Percentiles rank a stretch among this genome's conserved stretches.
These are phyloP conservation scores for Brettanomyces bruxellensis DNA, from an alignment of 805 yeast species.

Conservation along the genomic window DNA sequence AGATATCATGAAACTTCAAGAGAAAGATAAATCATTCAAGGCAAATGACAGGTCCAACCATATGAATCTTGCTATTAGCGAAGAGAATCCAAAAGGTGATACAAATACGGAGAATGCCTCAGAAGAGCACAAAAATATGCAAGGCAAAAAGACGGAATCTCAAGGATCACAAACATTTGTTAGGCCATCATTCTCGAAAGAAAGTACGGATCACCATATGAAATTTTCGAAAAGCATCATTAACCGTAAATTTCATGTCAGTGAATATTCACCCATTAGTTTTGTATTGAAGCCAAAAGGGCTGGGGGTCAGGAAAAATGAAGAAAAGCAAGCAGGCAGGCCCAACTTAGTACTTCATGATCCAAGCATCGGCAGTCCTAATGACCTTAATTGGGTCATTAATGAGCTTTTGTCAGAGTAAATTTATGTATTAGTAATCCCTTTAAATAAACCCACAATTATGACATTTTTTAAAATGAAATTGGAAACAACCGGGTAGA, in stretches of 20 bases:
- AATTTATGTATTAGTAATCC: not conserved
- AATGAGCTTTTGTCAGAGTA: slow-evolving; percentile 43
- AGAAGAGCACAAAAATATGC: too few species aligned
- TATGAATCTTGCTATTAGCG: not conserved
- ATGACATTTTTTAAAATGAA: too few species aligned
- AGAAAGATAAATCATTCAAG: too few species aligned
- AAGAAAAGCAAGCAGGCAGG: not conserved
- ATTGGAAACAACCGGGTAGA: too few species aligned
- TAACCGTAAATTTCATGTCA: not conserved
- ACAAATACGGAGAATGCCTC: not conserved
- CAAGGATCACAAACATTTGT: too few species aligned
- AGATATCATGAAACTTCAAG: too few species aligned
- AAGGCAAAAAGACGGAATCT: too few species aligned
- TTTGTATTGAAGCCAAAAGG: slow-evolving; percentile 18
- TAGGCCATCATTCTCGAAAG: not conserved
- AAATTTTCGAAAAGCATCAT: slow-evolving; percentile 6
- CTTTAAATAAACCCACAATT: too few species aligned
- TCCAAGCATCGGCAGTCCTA: slow-evolving; percentile 34
- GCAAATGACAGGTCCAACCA: not conserved
- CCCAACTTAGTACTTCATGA: slow-evolving; percentile 18
- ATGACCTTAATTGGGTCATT: slow-evolving; percentile 64
- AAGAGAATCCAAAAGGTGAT: not conserved
- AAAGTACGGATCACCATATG: slow-evolving; percentile 6
- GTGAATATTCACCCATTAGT: slow-evolving; percentile 18
- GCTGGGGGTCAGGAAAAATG: not conserved